phyloP scores from a whole-genome alignment of 331 rosid genomes.

The Cydonia oblonga region DNA sequence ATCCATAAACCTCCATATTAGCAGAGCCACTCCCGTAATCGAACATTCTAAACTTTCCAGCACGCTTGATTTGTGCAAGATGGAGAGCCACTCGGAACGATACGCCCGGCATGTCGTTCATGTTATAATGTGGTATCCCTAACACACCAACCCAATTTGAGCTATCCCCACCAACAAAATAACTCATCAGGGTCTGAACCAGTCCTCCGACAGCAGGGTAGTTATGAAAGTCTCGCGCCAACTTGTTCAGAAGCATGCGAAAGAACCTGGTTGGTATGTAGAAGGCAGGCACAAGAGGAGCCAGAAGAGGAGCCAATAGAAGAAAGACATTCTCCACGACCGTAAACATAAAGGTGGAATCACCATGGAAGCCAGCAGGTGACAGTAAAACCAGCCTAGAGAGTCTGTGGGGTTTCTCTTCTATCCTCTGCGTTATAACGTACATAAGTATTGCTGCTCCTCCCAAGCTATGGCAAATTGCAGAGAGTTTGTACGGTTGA shows the following conservation, averaged over 20 bases:
- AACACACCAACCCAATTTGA: constrained; percentile 93
- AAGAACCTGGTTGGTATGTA: constrained; percentile 83
- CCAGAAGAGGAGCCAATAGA: constrained; percentile 51
- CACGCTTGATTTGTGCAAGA: constrained; percentile 79
- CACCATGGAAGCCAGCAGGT: constrained; percentile 88
- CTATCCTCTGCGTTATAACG: constrained; percentile 41
- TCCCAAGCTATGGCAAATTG: constrained; percentile 79
- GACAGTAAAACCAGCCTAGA: constrained; percentile 74
- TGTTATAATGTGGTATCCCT: constrained; percentile 84
- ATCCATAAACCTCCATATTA: constrained; percentile 51
- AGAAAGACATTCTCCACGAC: constrained; percentile 37
- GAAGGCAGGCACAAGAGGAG: constrained; percentile 60
- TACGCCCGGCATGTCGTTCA: constrained; percentile 94
- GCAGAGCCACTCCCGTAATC: constrained; percentile 51
- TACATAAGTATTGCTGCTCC: constrained; percentile 82
- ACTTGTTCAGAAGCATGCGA: constrained; percentile 82
- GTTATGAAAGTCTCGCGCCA: constrained; percentile 81
- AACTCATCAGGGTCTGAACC: constrained; percentile 84
- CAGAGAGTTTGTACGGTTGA: constrained; percentile 77
- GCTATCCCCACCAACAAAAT: constrained; percentile 85
- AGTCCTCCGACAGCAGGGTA: constrained; percentile 90
- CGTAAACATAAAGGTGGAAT: constrained; percentile 54
- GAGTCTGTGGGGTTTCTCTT: constrained; percentile 74
- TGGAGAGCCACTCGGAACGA: constrained; percentile 65
- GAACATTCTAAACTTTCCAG: constrained; percentile 56